Conservation (phyloP, 495 filamentous ascomycete species). For the Opeltia flavorubescens region DNA sequence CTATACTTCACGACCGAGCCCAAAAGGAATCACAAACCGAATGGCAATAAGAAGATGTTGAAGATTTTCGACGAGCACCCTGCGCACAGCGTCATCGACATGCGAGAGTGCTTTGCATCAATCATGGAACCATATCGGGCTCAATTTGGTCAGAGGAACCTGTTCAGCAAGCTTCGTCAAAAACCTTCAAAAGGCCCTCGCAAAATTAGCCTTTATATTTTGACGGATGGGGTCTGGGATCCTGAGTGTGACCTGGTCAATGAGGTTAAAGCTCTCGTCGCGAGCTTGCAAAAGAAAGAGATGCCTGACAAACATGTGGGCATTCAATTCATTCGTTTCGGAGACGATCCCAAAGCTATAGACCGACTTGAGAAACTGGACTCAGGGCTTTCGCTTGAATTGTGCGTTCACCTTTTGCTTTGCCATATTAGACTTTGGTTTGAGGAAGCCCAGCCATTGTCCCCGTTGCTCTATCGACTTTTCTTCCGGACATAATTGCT, state of each 20-base stretch:
- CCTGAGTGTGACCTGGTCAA: slow-evolving; percentile 1
- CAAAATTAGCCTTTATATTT: slow-evolving; percentile 23
- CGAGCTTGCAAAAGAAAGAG: slow-evolving; percentile 1
- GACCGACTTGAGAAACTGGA: slow-evolving; percentile 20
- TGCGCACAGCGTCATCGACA: slow-evolving; percentile 8
- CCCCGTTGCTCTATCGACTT: not conserved
- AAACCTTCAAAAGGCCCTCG: not conserved
- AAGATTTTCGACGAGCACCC: slow-evolving; percentile 8
- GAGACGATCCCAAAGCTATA: slow-evolving; percentile 18
- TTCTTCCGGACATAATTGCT: not conserved
- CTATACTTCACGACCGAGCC: slow-evolving; percentile 20
- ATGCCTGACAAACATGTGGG: slow-evolving; percentile 15
- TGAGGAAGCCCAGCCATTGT: not conserved
- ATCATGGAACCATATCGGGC: slow-evolving; percentile 9
- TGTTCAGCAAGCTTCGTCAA: not conserved
- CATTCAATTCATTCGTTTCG: slow-evolving; percentile 32
- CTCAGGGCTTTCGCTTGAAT: not conserved
- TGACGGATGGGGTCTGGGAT: slow-evolving; percentile 29
- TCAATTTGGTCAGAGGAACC: not conserved
- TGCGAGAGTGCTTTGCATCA: slow-evolving; percentile 6
- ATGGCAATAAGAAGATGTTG: not conserved
- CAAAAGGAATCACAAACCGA: not conserved
- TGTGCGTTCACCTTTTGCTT: slow-evolving; percentile 1
- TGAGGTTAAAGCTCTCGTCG: slow-evolving; percentile 1
- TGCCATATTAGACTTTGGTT: not conserved